Base-by-base conservation (phyloP, 371 early-diverging fungal genomes). In the Sporodiniella umbellata region DNA sequence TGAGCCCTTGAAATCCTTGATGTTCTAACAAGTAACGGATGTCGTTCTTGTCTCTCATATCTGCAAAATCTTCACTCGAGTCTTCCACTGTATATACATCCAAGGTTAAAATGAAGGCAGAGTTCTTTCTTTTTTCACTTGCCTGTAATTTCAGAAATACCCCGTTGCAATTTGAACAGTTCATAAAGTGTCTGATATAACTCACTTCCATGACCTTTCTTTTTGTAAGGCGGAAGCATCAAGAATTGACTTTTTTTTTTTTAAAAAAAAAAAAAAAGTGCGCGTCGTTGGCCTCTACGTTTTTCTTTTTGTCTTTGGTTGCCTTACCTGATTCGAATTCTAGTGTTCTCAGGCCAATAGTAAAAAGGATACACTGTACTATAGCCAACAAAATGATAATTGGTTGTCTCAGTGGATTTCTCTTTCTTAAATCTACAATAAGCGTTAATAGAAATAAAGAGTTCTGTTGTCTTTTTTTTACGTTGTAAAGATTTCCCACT, bases 71-170 rank as follows among this genome's bases (percentile, higher is more conserved):
- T 48, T 95, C 94, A 56, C 88, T 94, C 6, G 95, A 94, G 59
- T 95, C 94, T 58, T 96, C 97, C 24, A 96, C 96, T 75, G 64
- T 44, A 48, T 15, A n/a, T n/a, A n/a, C n/a, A n/a, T n/a, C n/a
- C n/a, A n/a, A n/a, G n/a, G n/a, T n/a, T n/a, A 24, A 8, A 26
- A 4, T 22, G 11, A 21, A 33, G 14, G 33, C n/a, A 2, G 12
- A 19, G 33, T 10, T 35, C 21, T 39, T 19, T 19, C 38, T 28
- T 43, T 49, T 30, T 25, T 15, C 17, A 24, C 35, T 45, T 62
- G 76, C 81, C 81, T 44, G 80, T 77, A 26, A 90, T 72, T 58
- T 88, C 87, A 21, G 70, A 64, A 24, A 90, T 72, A 14, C 86
- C 79, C 3, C 62, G 58, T 25, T 83, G 65, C 18, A 62, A 52